Conservation (phyloP, 768 basidiomycete genomes). For the Cantharellus cinnabarinus region DNA sequence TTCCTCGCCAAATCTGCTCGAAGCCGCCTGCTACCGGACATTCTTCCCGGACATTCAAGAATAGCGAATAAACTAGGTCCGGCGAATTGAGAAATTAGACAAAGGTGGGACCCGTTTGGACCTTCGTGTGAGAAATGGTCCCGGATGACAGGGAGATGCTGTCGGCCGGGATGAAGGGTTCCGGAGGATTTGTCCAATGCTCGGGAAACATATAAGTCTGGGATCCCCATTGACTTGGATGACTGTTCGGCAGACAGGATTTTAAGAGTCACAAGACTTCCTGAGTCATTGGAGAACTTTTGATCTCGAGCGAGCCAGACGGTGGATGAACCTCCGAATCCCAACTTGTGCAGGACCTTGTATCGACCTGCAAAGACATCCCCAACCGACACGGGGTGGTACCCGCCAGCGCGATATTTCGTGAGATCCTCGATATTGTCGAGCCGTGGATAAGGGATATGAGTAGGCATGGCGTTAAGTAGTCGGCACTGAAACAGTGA, state of each 20-base stretch:
- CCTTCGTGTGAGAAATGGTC: constrained; percentile 28
- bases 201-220: constrained; percentile 18
- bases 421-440: constrained; percentile 81
- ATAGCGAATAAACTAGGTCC: constrained; percentile 22
- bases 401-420: constrained; percentile 46
- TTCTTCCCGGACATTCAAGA: constrained; percentile 16
- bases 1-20: constrained; percentile 19
- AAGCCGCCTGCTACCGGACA: constrained; percentile 16
- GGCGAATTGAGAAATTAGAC: constrained; percentile 27
- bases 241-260: constrained; percentile 18
- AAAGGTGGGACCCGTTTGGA: constrained; percentile 32
- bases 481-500: no score
- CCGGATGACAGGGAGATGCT: constrained; percentile 16
- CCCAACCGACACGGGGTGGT: constrained; percentile 30
- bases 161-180: constrained; percentile 15
- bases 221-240: constrained; percentile 11
- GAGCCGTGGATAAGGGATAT: constrained; percentile 6
- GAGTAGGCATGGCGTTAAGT: neutral
- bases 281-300: neutral
- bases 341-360: constrained; percentile 29
- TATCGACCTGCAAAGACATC: constrained; percentile 29
- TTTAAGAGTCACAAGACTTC: constrained; percentile 14
- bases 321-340: constrained; percentile 24
- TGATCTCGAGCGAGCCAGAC: constrained; percentile 22
- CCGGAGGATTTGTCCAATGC: constrained; percentile 16